Evolutionary conservation across 306 rosid genomes (phyloP), one percentile per base, ranked within the genome.

Genomic region (Cucumis hystrix): DNA sequence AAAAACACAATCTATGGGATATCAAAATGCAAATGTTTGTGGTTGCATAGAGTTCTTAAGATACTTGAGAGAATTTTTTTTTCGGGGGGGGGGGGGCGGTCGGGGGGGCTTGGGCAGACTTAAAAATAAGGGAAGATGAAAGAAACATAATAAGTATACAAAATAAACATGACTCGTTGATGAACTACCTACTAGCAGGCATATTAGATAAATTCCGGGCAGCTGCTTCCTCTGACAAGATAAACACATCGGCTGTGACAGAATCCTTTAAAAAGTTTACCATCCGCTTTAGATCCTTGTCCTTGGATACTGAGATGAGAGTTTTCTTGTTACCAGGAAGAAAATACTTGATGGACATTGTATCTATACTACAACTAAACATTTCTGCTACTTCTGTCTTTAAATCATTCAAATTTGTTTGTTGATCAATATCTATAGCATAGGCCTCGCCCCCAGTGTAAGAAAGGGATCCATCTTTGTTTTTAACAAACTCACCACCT

Each of bases 201-300:
- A 89, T 86, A 87, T 84, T 88, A 80, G 97, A 90, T 41, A 83
- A 78, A 77, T 92, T 89, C 37, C 91, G 87, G 20, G 87, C 88
- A 18, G 82, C 83, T 9, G 88, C 92, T 80, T 92, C 99, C 81
- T 90, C 99, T 3, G 89, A 80, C 21, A 87, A 63, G 76, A 90
- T 80, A 76, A 89, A 95, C 39, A 95, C 87, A 78, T 95, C 97
- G 28, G 87, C 99, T 1, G 89, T 85, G 80, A 66, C 56, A 69
- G 89, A 77, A 74, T 92, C 99, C 21, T 93, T 93, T 6, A 88
- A 77, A 82, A 92, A 95, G 85, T 78, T 89, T 72, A 95, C 81
- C 99, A 95, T 95, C 37, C 99, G 96, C 67, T 90, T 97, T 85
- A 95, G 83, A 82, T 95, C 99, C 89, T 92, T 92, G 79, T 92